Percentiles rank a stretch among this genome's conserved stretches.
These are phyloP conservation scores for Ramaria rubella DNA, from an alignment of 768 basidiomycete genomes.

Conservation along the genomic window DNA sequence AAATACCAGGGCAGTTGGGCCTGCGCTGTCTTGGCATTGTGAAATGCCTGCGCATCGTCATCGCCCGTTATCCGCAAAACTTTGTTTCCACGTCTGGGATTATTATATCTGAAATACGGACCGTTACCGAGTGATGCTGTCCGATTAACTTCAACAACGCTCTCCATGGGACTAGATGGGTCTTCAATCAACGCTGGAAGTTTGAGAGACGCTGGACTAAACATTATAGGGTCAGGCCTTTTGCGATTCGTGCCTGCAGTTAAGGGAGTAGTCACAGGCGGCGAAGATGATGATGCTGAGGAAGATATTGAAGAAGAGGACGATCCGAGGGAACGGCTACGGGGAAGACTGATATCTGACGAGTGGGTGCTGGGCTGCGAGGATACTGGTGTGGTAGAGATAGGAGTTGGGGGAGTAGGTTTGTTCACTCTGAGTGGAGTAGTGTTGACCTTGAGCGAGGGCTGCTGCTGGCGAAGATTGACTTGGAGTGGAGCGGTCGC, in stretches of 20 bases:
- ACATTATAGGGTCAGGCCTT: not conserved
- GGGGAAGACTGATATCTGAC: not conserved
- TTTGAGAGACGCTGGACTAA: not conserved
- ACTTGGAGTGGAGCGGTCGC: not conserved
- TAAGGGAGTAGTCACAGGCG: too few relatives aligned
- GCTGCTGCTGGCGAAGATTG: not conserved
- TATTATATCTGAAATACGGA: not conserved
- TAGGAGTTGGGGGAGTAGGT: slow-evolving; percentile 8
- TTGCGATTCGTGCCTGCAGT: not conserved
- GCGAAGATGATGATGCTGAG: not conserved
- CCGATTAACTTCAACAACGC: not conserved
- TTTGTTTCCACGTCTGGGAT: slow-evolving; percentile 22
- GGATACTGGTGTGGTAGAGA: not conserved
- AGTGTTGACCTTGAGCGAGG: not conserved
- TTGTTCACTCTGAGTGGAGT: slow-evolving; percentile 2
- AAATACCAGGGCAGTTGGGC: slow-evolving; percentile 51
- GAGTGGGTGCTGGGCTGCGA: not conserved
- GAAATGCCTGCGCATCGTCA: slow-evolving; percentile 36
- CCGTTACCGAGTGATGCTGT: not conserved
- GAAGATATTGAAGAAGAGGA: not conserved
- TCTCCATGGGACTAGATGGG: not conserved
- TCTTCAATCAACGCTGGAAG: not conserved
- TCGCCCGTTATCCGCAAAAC: slow-evolving; percentile 35
- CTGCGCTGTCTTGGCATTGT: slow-evolving; percentile 31
- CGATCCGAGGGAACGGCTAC: slow-evolving; percentile 6